phyloP scores from a whole-genome alignment of 2,329 filamentous ascomycete genomes.

The Mycogone perniciosa region DNA sequence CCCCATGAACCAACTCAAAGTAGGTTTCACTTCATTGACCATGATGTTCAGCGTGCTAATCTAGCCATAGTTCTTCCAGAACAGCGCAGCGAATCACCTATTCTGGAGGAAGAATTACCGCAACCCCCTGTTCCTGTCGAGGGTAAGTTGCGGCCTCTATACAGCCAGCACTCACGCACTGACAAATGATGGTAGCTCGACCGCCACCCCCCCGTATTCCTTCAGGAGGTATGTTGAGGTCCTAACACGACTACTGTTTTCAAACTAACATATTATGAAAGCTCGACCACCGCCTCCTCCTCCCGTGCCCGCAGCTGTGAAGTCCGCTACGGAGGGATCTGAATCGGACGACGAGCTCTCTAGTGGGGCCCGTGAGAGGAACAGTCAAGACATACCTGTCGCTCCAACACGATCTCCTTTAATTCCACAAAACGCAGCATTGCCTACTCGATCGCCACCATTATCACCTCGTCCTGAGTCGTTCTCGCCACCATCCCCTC shows the following conservation, averaged over 20 bases:
- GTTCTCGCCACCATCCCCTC: constrained; percentile 40
- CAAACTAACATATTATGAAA: constrained; percentile 30
- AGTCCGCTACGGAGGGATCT: constrained; percentile 69
- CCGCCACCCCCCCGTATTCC: constrained; percentile 9
- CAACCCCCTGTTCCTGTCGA: constrained; percentile 55
- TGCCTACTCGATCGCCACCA: constrained; percentile 28
- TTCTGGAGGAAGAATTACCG: constrained; percentile 46
- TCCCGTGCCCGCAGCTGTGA: constrained; percentile 44
- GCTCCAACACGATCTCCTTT: constrained; percentile 27
- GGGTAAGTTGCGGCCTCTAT: constrained; percentile 41
- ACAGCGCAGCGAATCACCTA: constrained; percentile 28
- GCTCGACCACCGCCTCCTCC: constrained; percentile 57
- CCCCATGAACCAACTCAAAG: constrained; percentile 15
- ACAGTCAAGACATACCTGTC: constrained; percentile 16
- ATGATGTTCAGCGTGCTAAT: constrained; percentile 18
- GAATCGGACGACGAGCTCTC: constrained; percentile 86
- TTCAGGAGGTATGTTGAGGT: constrained; percentile 4
- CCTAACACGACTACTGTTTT: background rate
- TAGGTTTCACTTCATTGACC: constrained; percentile 16
- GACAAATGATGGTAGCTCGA: background rate
- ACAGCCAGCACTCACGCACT: background rate
- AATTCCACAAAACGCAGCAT: constrained; percentile 15
- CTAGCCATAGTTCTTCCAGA: constrained; percentile 26
- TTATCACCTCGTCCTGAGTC: constrained; percentile 32
- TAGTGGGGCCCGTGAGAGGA: constrained; percentile 38